Base-by-base conservation (phyloP, 179 eudicot species). In the Spinacia oleracea region DNA sequence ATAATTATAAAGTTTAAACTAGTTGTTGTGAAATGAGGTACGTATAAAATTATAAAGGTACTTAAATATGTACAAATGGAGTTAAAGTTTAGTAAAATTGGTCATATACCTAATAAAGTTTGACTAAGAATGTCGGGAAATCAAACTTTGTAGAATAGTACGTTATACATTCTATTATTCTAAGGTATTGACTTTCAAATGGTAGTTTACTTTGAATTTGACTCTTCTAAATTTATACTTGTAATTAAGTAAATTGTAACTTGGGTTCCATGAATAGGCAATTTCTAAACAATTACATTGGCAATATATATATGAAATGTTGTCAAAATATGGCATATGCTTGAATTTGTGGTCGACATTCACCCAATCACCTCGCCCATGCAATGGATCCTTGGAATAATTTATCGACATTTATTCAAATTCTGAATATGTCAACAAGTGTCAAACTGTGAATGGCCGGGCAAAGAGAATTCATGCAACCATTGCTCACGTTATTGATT, bases 281-380 rank as follows among this genome's bases (percentile, higher is more conserved):
- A 66, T 34, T 34, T 66, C 70, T 66, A 7, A 27, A 11, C 4
- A 65, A 34, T 16, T 32, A 15, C 14, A 5, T 25, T 53, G n/a
- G 58, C n/a, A n/a, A n/a, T n/a, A n/a, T 12, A 45, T 14, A 43
- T 34, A 66, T 20, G 70, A 20, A 65, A 16, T 65, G 34, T 34
- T 16, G 23, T 34, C 43, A 65, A 31, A 31, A 66, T 34, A 66
- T 34, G 25, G 1, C 10, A 27, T 34, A 60, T 60, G 45, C 70
- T 66, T 66, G 45, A 38, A 66, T 66, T 18, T 34, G 70, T 66
- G 70, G 70, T 21, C 45, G 18, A 38, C 70, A 66, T 66, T 35
- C 53, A 48, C 20, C 53, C 53, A 48, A 48, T 15, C 40, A 59
- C 11, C 34, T 9, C 14, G 23, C 23, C 45, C 70, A 18, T 66